phyloP scores from a whole-genome alignment of 805 yeast genomes.

The Nakazawaea anatomiae region DNA sequence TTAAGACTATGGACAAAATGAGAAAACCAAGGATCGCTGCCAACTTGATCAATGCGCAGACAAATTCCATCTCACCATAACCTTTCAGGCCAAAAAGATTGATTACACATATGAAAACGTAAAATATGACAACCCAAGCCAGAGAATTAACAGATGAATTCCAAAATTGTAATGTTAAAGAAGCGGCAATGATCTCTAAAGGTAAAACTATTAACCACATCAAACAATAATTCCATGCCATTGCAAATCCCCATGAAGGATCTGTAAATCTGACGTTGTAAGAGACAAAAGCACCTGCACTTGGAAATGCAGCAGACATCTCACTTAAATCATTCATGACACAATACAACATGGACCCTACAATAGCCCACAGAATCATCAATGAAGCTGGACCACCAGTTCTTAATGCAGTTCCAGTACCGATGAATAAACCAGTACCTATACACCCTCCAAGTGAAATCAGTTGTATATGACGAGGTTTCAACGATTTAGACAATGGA shows the following conservation, averaged over 20 bases:
- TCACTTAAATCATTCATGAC: slow-evolving; percentile 53
- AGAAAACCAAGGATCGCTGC: slow-evolving; percentile 54
- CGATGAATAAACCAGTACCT: slow-evolving; percentile 61
- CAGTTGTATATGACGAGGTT: slow-evolving; percentile 56
- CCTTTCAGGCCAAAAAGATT: slow-evolving; percentile 53
- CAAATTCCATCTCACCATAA: slow-evolving; percentile 65
- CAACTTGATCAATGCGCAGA: slow-evolving; percentile 53
- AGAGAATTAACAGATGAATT: slow-evolving; percentile 41
- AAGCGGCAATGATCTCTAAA: slow-evolving; percentile 59
- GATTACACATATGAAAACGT: slow-evolving; percentile 39
- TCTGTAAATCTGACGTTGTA: slow-evolving; percentile 53
- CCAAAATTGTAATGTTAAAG: slow-evolving; percentile 54
- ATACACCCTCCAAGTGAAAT: slow-evolving; percentile 64
- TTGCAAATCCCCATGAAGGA: slow-evolving; percentile 64
- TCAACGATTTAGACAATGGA: slow-evolving; percentile 51
- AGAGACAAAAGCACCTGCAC: slow-evolving; percentile 50
- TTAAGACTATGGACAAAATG: slow-evolving; percentile 49
- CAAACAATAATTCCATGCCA: slow-evolving; percentile 66
- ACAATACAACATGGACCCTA: slow-evolving; percentile 44
- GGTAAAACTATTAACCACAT: slow-evolving; percentile 64
- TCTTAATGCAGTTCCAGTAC: slow-evolving; percentile 45
- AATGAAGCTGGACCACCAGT: slow-evolving; percentile 56
- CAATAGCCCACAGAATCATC: slow-evolving; percentile 42
- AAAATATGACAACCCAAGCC: slow-evolving; percentile 53
- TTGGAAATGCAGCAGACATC: slow-evolving; percentile 45